These are phyloP conservation scores for Pseudonitzschia delicatissima DNA, from an alignment of 108 stramenopile species.

Conservation along the genomic window DNA sequence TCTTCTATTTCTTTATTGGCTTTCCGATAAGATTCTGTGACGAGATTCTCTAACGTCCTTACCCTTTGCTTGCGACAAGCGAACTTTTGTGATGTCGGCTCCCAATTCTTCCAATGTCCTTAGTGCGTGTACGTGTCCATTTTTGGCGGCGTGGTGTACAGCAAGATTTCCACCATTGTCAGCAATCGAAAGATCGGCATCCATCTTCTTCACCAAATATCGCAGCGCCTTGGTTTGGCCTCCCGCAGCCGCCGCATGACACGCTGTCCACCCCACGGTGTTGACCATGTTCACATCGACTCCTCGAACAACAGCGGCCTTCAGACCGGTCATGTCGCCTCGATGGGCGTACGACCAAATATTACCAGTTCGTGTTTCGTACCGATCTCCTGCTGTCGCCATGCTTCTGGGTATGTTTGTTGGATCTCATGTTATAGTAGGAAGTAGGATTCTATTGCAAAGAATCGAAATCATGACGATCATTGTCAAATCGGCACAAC, in stretches of 20 bases:
- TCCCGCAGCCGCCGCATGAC: not conserved
- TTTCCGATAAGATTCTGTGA: not conserved
- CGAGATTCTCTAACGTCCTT: not conserved
- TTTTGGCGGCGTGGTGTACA: conserved; percentile 1
- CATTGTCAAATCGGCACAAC: too few species aligned
- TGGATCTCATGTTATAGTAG: too few species aligned
- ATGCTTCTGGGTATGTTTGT: not conserved
- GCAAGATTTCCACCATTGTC: not conserved
- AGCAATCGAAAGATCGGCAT: not conserved
- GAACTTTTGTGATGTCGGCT: not conserved
- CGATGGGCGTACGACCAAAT: conserved; percentile 4
- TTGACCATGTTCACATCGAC: not conserved
- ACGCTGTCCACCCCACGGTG: not conserved
- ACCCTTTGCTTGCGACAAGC: not conserved
- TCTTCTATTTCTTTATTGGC: not conserved
- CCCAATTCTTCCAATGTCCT: not conserved
- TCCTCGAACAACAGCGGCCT: not conserved
- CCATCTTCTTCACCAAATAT: not conserved
- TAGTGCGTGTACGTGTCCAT: conserved; percentile 1
- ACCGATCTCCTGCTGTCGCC: not conserved
- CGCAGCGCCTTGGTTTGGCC: conserved; percentile 1
- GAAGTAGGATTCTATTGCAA: too few species aligned
- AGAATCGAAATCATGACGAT: too few species aligned
- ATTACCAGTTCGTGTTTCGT: conserved; percentile 3
- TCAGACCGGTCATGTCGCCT: conserved; percentile 2